Base-by-base conservation (phyloP, 2,329 filamentous ascomycete species). In the Tetracladium maxilliforme region DNA sequence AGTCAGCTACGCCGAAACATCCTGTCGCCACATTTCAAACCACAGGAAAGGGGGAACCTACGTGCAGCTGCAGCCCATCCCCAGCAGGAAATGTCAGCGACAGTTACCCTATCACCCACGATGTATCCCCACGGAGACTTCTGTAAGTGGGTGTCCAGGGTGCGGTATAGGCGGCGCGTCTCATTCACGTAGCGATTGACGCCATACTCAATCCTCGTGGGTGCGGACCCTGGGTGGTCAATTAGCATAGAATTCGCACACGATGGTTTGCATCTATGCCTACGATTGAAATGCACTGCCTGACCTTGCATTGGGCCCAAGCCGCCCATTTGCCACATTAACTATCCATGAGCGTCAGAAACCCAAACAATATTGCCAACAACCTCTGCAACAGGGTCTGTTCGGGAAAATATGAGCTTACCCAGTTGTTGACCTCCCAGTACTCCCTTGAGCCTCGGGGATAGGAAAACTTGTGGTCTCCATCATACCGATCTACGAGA, bases 151-250 rank as follows among this genome's bases (percentile, higher is more conserved):
- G 63, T 68, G 42, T 90, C 74, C 33, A 90, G 54, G 12, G 80
- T 73, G 30, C 70, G 60, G 52, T 86, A 90, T 4, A 90, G 58
- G 4, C 81, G 70, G 13, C 73, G 62, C 1, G 76, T 79, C 54
- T 92, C 83, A 43, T 80, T 86, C 43, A 63, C 56, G 54, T 92
- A 92, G 23, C 82, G 66, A 42, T 79, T 68, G 30, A 90, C 69
- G 33, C 75, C 80, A 45, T 92, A 92, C 39, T 72, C 58, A 38
- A 90, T 84, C 47, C 67, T 72, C 44, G 83, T 76, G 0, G 80
- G 77, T 2, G 81, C 81, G 40, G 90, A 87, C 30, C n/a, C n/a
- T n/a, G n/a, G n/a, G n/a, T n/a, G n/a, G n/a, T n/a, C n/a, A n/a
- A n/a, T n/a, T n/a, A n/a, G n/a, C n/a, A n/a, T n/a, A n/a, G n/a